Evolutionary conservation across 2,329 filamentous ascomycete genomes (phyloP).

Genomic region (Neofusicoccum cordaticola): DNA sequence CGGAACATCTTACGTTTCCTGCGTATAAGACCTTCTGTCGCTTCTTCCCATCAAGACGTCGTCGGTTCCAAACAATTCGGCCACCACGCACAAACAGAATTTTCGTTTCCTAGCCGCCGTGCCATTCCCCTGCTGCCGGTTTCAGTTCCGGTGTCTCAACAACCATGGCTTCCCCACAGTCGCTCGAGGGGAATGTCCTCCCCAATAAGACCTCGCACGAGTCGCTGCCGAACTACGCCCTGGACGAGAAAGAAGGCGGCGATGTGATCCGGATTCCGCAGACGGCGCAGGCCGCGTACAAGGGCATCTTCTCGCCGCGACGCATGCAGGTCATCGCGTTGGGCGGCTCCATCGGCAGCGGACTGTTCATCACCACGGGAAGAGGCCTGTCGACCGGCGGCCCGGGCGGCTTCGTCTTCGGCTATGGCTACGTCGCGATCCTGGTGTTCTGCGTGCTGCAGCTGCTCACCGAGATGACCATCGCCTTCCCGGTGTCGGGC

Average conservation of each 20-base stretch:
- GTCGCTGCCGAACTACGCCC: not conserved
- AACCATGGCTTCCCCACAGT: not conserved
- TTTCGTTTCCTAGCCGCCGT: not conserved
- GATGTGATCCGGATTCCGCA: constrained; percentile 10
- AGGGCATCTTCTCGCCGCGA: constrained; percentile 16
- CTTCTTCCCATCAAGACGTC: not conserved
- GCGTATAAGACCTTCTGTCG: constrained; percentile 3
- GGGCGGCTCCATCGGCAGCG: constrained; percentile 32
- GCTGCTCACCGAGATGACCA: constrained; percentile 37
- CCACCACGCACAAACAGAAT: not conserved
- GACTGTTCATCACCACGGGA: constrained; percentile 34
- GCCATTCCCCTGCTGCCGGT: not conserved
- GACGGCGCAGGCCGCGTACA: constrained; percentile 11
- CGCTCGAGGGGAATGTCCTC: not conserved
- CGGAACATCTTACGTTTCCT: not conserved
- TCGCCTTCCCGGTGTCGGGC: constrained; percentile 36
- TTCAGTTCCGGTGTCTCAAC: not conserved
- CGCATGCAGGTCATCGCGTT: constrained; percentile 24
- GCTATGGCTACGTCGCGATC: constrained; percentile 28
- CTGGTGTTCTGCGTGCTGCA: constrained; percentile 35
- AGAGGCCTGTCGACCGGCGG: constrained; percentile 26
- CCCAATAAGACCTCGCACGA: not conserved
- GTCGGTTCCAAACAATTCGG: not conserved
- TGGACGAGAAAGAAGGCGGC: constrained; percentile 5
- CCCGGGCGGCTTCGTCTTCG: constrained; percentile 28